Conservation (phyloP, 257 asterid genomes). For the Primulina eburnea region DNA sequence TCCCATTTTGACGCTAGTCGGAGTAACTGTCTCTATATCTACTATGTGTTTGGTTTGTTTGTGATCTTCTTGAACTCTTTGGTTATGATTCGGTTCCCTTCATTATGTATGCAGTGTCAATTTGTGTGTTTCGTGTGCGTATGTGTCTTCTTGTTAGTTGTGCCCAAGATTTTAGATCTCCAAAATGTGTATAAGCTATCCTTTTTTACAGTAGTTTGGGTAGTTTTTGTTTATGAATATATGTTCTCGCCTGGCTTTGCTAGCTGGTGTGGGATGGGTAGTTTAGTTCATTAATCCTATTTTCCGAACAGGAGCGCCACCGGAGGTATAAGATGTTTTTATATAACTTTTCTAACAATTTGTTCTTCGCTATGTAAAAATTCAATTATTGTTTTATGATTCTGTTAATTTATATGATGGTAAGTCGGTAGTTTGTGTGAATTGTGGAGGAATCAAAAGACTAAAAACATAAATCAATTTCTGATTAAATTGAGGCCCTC, state of each 20-base stretch:
- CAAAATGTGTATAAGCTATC: background rate
- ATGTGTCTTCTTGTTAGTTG: background rate
- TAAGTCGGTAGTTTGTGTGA: background rate
- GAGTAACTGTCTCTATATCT: constrained; percentile 34
- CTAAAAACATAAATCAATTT: background rate
- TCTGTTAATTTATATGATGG: background rate
- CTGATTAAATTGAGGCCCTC: background rate
- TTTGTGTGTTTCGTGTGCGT: background rate
- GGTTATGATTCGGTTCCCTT: background rate
- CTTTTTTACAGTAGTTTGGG: too few relatives aligned
- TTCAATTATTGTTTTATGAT: background rate
- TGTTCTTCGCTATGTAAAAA: too few relatives aligned
- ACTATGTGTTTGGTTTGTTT: background rate
- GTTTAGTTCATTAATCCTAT: too few relatives aligned
- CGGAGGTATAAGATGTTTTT: too few relatives aligned
- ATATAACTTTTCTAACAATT: too few relatives aligned
- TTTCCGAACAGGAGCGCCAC: too few relatives aligned
- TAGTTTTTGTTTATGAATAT: too few relatives aligned
- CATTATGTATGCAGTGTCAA: background rate
- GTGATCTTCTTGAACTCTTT: background rate
- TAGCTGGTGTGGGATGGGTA: too few relatives aligned
- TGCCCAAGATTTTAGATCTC: constrained; percentile 17
- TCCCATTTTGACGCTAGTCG: constrained; percentile 70
- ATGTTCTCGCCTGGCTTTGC: too few relatives aligned
- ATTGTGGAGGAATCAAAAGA: background rate